These are phyloP conservation scores for Fusarium miscanthi DNA, from an alignment of 2,329 filamentous ascomycete species.

Conservation along the genomic window DNA sequence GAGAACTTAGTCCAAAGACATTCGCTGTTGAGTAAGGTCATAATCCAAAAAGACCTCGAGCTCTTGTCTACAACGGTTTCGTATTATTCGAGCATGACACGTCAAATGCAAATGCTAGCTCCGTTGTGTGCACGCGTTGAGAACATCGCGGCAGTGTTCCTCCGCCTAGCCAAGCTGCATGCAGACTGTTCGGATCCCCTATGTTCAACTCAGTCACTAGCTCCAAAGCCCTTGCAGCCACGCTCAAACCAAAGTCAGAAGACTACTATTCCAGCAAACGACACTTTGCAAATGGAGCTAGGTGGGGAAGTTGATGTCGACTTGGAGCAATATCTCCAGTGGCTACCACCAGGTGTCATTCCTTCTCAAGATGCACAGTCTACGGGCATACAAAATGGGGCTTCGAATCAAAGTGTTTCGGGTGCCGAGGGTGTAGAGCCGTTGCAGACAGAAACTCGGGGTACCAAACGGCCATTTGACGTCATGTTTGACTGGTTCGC, in stretches of 20 bases:
- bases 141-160: neutral
- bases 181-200: rapidly evolving
- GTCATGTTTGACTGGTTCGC: conserved; percentile 14
- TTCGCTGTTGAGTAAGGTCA: rapidly evolving
- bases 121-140: neutral
- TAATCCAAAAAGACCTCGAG: neutral
- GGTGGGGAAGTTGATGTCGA: neutral
- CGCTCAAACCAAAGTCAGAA: rapidly evolving
- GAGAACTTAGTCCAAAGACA: neutral
- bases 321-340: neutral
- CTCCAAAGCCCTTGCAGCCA: neutral
- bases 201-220: rapidly evolving
- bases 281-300: neutral
- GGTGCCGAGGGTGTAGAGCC: rapidly evolving
- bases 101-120: neutral
- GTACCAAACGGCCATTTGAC: neutral
- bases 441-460: neutral
- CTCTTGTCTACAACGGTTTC: neutral
- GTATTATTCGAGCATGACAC: neutral
- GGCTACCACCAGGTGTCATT: neutral
- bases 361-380: rapidly evolving
- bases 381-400: too few relatives aligned
- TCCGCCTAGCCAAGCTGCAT: neutral
- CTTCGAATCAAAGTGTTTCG: too few relatives aligned
- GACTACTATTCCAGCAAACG: rapidly evolving